A percentile compares a stretch with the other conserved stretches of the same genome.
Conservation (phyloP, 768 basidiomycete species). For the Lentinula raphanica region DNA sequence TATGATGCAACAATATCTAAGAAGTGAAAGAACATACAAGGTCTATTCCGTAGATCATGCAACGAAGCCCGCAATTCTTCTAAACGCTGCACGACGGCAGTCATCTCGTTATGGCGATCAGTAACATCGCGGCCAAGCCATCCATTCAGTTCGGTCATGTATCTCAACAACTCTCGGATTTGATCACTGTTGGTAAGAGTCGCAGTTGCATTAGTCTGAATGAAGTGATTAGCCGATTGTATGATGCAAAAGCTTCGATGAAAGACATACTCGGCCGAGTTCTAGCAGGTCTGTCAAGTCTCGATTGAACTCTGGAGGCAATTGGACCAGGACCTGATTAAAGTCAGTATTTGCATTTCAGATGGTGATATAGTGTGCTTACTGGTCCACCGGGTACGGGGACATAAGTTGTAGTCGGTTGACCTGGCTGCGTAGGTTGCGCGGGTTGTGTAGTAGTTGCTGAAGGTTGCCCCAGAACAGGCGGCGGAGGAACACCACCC, state of each 20-base stretch:
- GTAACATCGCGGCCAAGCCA: conserved; percentile 78
- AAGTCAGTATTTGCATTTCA: neutral
- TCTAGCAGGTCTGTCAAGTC: conserved; percentile 47
- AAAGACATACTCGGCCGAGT: conserved; percentile 51
- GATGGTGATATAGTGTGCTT: conserved; percentile 19
- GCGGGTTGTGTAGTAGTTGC: conserved; percentile 9
- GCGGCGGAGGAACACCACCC: conserved; percentile 20
- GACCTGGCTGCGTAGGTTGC: conserved; percentile 11
- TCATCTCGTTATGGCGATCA: conserved; percentile 72
- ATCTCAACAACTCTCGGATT: conserved; percentile 74
- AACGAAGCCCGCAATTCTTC: conserved; percentile 36
- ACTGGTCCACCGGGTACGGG: conserved; percentile 53
- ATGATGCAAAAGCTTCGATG: neutral
- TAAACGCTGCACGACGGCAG: conserved; percentile 45
- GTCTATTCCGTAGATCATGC: neutral
- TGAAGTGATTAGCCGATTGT: conserved; percentile 6
- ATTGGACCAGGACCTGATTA: conserved; percentile 50
- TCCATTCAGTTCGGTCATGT: conserved; percentile 69
- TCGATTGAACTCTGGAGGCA: conserved; percentile 55
- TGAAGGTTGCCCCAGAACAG: conserved; percentile 19
- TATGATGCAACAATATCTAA: neutral
- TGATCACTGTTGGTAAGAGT: conserved; percentile 74
- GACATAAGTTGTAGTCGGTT: conserved; percentile 29
- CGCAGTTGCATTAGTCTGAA: conserved; percentile 69
- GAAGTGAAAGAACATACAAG: neutral